A percentile compares a stretch with the other conserved stretches of the same genome.
Conservation (phyloP, 495 filamentous ascomycete species). For the Pyronema omphalodes region DNA sequence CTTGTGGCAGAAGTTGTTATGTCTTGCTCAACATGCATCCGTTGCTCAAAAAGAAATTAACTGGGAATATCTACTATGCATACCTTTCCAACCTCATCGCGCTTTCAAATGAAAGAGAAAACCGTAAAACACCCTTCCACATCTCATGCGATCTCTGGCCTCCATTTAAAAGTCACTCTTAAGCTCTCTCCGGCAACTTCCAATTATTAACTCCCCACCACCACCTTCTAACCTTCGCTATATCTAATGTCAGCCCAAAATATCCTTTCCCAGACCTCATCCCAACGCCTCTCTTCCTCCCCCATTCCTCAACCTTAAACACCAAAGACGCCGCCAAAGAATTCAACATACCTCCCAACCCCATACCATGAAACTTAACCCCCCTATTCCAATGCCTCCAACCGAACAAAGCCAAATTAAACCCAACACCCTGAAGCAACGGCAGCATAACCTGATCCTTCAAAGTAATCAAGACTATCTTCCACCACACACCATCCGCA, state of each 20-base stretch:
- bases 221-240: slow-evolving; percentile 11
- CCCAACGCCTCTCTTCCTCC: not conserved
- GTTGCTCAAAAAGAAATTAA: no score
- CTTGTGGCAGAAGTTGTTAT: no score
- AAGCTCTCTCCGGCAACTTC: slow-evolving; percentile 3
- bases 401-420: slow-evolving; percentile 12
- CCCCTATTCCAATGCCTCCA: slow-evolving; percentile 20
- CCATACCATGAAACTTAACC: slow-evolving; percentile 7
- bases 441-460: slow-evolving; percentile 55
- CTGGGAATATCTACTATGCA: no score
- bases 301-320: not conserved
- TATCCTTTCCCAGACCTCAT: not conserved
- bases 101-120: no score
- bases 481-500: slow-evolving; percentile 51
- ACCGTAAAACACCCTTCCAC: not conserved
- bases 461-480: slow-evolving; percentile 63
- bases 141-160: not conserved
- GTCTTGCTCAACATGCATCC: no score
- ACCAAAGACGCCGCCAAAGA: not conserved
- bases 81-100: no score
- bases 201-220: slow-evolving; percentile 11
- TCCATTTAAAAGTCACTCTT: not conserved
- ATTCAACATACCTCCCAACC: slow-evolving; percentile 4
- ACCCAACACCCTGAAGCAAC: slow-evolving; percentile 16
- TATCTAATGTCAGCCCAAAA: not conserved